Conservation (phyloP, 345 rosid species). For the Pugionium dolabratum region DNA sequence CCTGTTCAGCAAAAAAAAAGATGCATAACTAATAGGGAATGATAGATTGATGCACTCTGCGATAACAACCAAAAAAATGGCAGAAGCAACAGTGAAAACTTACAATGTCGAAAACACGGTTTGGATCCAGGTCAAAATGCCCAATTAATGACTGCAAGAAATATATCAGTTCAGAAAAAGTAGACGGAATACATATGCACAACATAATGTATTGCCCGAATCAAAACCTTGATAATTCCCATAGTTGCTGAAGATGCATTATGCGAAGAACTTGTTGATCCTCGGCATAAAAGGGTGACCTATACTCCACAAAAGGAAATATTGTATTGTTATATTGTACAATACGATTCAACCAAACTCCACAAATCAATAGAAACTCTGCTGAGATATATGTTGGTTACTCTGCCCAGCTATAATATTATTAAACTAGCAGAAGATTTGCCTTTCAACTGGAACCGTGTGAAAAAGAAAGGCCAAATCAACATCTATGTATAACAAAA, state of each 20-base stretch:
- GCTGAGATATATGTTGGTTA: conserved; percentile 12
- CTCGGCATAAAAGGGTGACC: conserved; percentile 90
- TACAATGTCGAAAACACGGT: conserved; percentile 99
- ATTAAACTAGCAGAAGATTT: conserved; percentile 31
- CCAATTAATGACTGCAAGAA: conserved; percentile 92
- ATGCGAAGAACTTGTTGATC: conserved; percentile 63
- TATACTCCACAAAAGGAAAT: conserved; percentile 40
- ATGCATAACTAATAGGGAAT: conserved; percentile 24
- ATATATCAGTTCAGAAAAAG: conserved; percentile 34
- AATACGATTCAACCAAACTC: conserved; percentile 22
- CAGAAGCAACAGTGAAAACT: conserved; percentile 42
- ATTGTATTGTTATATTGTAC: conserved; percentile 20
- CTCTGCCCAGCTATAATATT: conserved; percentile 14
- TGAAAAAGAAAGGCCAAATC: conserved; percentile 30
- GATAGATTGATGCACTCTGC: conserved; percentile 23
- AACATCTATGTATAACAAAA: conserved; percentile 28
- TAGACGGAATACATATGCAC: conserved; percentile 9
- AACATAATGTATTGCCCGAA: conserved; percentile 17
- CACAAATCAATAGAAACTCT: conserved; percentile 18
- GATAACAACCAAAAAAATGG: conserved; percentile 28
- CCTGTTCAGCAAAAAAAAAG: conserved; percentile 50
- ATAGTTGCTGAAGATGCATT: conserved; percentile 73
- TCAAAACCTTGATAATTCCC: conserved; percentile 88
- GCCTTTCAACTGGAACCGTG: conserved; percentile 28
- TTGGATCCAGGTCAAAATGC: conserved; percentile 97